A percentile compares a stretch with the other conserved stretches of the same genome.
Evolutionary conservation across 1,139 yeast genomes (phyloP).

Genomic region (Arxiozyma slooffiae): DNA sequence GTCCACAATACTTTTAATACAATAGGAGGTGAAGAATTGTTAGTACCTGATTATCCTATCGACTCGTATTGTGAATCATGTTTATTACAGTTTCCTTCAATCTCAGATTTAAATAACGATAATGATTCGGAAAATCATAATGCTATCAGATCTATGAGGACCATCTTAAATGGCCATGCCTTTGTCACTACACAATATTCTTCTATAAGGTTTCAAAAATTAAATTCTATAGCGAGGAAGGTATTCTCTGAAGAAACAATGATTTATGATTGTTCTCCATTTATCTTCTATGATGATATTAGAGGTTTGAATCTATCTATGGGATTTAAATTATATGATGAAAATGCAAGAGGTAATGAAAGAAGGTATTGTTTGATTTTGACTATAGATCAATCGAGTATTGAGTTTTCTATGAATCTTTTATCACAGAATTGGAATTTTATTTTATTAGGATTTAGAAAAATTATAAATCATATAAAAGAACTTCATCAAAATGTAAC

Average conservation of each 20-base stretch:
- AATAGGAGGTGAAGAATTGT: slow-evolving; percentile 18
- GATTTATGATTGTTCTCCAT: slow-evolving; percentile 54
- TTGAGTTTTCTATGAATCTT: slow-evolving; percentile 29
- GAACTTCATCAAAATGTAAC: slow-evolving; percentile 34
- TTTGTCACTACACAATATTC: slow-evolving; percentile 58
- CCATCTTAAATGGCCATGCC: slow-evolving; percentile 13
- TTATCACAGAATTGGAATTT: slow-evolving; percentile 48
- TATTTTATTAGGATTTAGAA: slow-evolving; percentile 42
- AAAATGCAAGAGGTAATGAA: slow-evolving; percentile 70
- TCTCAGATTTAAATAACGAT: neutral
- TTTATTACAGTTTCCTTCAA: slow-evolving; percentile 38
- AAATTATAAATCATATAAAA: slow-evolving; percentile 44
- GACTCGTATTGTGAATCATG: slow-evolving; percentile 54
- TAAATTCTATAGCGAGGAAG: slow-evolving; percentile 43
- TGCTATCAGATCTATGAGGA: slow-evolving; percentile 18
- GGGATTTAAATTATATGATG: slow-evolving; percentile 59
- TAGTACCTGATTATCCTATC: slow-evolving; percentile 29
- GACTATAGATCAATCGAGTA: slow-evolving; percentile 48
- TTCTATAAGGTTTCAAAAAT: slow-evolving; percentile 31
- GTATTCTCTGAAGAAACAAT: slow-evolving; percentile 66
- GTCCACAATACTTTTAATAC: neutral
- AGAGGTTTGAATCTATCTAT: slow-evolving; percentile 60
- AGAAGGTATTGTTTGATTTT: slow-evolving; percentile 61
- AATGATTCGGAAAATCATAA: slow-evolving; percentile 10
- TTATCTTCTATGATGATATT: slow-evolving; percentile 59